Base-by-base conservation (phyloP, 2,329 filamentous ascomycete species). In the Aureobasidium uvarum region DNA sequence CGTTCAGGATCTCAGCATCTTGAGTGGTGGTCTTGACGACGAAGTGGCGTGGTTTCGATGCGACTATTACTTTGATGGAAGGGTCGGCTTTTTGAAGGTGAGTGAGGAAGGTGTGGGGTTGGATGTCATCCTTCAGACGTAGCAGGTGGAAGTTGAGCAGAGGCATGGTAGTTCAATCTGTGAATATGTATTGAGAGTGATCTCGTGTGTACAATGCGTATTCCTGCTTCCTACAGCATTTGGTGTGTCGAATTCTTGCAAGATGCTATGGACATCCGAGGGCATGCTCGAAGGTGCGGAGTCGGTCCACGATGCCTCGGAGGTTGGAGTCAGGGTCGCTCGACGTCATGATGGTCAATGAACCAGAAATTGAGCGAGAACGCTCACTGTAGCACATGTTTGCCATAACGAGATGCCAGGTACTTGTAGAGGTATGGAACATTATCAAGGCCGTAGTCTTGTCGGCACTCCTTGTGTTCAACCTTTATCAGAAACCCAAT, bases 101-200 rank as follows among this genome's bases (percentile, higher is more conserved):
- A 3, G 73, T 68, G 62, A 83, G 73, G 73, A 81, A 83, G 33
- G 73, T 69, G 3, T 75, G 64, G 23, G 77, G 70, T 6, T 75
- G 70, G 45, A 73, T 70, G 31, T 70, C 69, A 31, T 67, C 63
- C 18, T 72, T 68, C 3, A 84, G 77, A 33, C 78, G 74, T 54
- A 84, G 68, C 65, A 84, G 77, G 69, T 81, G 74, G 54, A 83
- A 69, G 2, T 80, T 80, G 68, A 78, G 80, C 67, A 83, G 75
- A 62, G 81, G 81, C 81, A 84, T 84, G n/a, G 48, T 62, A 74
- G 6, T 54, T 1, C 20, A 33, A 1, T 33, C 4, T 58, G n/a
- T 16, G 36, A 23, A 58, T 14, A 4, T 38, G 1, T 58, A 1
- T 31, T 20, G 28, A 20, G 25, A 45, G 18, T 23, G 14, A 1